These are phyloP conservation scores for Cordia subcordata DNA, from an alignment of 257 asterid genomes.

Conservation along the genomic window DNA sequence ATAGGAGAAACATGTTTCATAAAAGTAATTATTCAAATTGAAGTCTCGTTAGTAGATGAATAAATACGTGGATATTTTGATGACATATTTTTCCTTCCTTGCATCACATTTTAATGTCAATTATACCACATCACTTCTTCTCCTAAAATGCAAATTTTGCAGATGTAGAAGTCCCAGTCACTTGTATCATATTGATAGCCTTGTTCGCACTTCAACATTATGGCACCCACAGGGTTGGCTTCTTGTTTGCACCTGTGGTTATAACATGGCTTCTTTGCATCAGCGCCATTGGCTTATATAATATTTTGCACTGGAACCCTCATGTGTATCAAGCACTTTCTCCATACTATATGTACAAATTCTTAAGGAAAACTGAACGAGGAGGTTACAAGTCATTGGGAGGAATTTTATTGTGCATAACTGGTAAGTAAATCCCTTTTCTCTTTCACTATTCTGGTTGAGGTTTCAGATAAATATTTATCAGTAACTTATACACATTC, in stretches of 20 bases:
- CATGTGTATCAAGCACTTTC: slow-evolving; percentile 78
- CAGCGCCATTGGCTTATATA: slow-evolving; percentile 72
- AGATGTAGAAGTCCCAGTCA: slow-evolving; percentile 85
- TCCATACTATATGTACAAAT: slow-evolving; percentile 82
- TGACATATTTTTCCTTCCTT: too few species aligned
- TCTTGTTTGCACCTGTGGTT: slow-evolving; percentile 94
- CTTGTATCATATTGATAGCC: slow-evolving; percentile 80
- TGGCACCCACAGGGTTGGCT: slow-evolving; percentile 97
- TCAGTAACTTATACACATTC: not conserved
- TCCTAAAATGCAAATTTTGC: slow-evolving; percentile 30
- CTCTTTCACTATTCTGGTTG: too few species aligned
- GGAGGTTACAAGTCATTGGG: slow-evolving; percentile 96
- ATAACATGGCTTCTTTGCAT: slow-evolving; percentile 87
- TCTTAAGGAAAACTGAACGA: slow-evolving; percentile 75
- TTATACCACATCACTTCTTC: too few species aligned
- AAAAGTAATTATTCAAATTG: too few species aligned
- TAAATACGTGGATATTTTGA: too few species aligned
- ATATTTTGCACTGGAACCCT: slow-evolving; percentile 76
- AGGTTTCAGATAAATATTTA: too few species aligned
- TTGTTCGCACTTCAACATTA: slow-evolving; percentile 95
- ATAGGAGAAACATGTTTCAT: too few species aligned
- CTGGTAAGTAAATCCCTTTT: slow-evolving; percentile 41
- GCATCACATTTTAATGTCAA: too few species aligned
- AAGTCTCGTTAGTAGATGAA: too few species aligned
- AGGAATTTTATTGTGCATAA: slow-evolving; percentile 86